These are phyloP conservation scores for Kondoa subrosea DNA, from an alignment of 768 basidiomycete genomes.

Conservation along the genomic window DNA sequence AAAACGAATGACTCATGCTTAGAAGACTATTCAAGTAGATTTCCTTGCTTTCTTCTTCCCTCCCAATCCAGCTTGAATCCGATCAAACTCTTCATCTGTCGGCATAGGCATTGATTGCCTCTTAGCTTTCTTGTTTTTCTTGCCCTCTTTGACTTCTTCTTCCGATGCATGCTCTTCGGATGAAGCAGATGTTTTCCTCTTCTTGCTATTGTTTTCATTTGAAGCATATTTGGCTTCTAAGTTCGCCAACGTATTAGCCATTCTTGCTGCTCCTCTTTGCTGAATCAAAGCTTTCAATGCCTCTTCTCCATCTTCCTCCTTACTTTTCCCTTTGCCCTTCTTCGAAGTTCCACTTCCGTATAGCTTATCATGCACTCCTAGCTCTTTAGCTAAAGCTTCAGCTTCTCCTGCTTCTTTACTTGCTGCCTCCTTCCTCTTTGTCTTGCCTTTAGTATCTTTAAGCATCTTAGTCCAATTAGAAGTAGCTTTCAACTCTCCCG, in stretches of 20 bases:
- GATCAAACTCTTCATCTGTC: constrained; percentile 24
- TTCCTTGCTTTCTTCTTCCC: constrained; percentile 1
- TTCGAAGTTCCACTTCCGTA: constrained; percentile 14
- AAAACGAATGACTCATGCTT: background rate
- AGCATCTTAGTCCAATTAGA: constrained; percentile 51
- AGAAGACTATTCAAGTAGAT: background rate
- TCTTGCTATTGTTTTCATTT: constrained; percentile 27
- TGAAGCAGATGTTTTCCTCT: constrained; percentile 27
- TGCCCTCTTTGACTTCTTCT: constrained; percentile 29
- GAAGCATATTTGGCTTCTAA: constrained; percentile 28
- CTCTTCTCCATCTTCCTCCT: constrained; percentile 20
- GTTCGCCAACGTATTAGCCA: constrained; percentile 18
- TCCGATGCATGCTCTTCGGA: constrained; percentile 30
- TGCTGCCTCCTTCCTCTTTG: constrained; percentile 22
- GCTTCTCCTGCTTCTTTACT: constrained; percentile 26
- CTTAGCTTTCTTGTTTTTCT: constrained; percentile 28
- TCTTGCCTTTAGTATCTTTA: constrained; percentile 55
- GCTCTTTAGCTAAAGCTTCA: constrained; percentile 26
- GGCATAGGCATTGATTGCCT: constrained; percentile 27
- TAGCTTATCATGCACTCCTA: constrained; percentile 28
- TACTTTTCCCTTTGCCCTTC: constrained; percentile 15
- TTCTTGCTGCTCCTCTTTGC: constrained; percentile 16
- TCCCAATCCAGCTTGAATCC: background rate
- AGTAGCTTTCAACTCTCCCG: constrained; percentile 41
- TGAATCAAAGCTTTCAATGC: constrained; percentile 25